A percentile compares a stretch with the other conserved stretches of the same genome.
phyloP scores from a whole-genome alignment of 2,329 filamentous ascomycete genomes.

The Fusarium penzigii region DNA sequence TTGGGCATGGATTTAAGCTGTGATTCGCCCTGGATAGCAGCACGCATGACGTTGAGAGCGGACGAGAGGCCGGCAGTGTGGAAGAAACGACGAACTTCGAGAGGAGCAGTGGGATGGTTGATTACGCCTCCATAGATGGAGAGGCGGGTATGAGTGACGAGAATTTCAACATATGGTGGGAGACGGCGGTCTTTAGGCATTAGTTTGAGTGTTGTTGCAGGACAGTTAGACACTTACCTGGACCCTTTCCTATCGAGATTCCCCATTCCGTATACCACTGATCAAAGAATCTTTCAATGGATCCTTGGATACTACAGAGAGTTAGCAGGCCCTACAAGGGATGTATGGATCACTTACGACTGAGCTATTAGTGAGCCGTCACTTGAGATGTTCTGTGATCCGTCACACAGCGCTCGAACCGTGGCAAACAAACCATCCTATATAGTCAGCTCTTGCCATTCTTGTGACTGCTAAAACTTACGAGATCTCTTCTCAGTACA shows the following conservation, averaged over 20 bases:
- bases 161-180: conserved; percentile 73
- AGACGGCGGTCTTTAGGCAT: conserved; percentile 49
- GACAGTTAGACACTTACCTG: conserved; percentile 39
- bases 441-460: conserved; percentile 5
- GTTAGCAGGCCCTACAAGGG: conserved; percentile 13
- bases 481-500: conserved; percentile 66
- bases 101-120: conserved; percentile 70
- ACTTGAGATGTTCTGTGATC: conserved; percentile 48
- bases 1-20: conserved; percentile 76
- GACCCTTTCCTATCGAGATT: conserved; percentile 54
- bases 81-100: conserved; percentile 72
- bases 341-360: conserved; percentile 39
- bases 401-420: conserved; percentile 61
- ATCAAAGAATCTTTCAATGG: conserved; percentile 66
- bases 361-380: conserved; percentile 56
- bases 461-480: conserved; percentile 31
- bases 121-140: conserved; percentile 76
- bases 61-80: conserved; percentile 70
- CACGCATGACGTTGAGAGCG: conserved; percentile 72
- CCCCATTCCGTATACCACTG: conserved; percentile 67
- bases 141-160: conserved; percentile 70
- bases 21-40: conserved; percentile 70
- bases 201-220: not conserved
- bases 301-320: conserved; percentile 50
- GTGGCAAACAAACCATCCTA: conserved; percentile 58